Evolutionary conservation across 768 basidiomycete genomes (phyloP), one percentile per base, ranked within the genome.

Genomic region (Kwoniella pini): DNA sequence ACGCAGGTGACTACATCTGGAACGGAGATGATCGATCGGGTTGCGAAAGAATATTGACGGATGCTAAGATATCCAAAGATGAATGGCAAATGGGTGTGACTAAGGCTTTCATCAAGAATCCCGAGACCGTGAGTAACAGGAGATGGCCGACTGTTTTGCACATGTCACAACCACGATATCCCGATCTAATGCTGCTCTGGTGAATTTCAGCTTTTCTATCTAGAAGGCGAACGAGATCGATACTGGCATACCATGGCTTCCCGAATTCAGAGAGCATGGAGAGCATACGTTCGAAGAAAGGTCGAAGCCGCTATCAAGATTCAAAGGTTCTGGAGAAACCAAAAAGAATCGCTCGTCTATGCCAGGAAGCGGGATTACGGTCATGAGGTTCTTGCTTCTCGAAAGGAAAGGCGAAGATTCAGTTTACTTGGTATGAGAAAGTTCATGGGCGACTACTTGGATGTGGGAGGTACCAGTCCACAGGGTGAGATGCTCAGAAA

Each of bases 211-310:
- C 85, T 99, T 21, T 99, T 99, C 77, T 96, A 95, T 12, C 81
- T 99, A 57, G 96, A 99, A 81, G 94, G 91, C 6, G 98, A 98
- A 91, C 87, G 96, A 52, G 96, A 99, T 77, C 86, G 90, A 54
- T 99, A 98, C 79, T 99, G 96, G 96, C 96, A 99, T 79, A 98
- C 97, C 79, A 99, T 99, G 96, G 96, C 96, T 0, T 85, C 81
- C 24, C 88, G 96, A 44, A 99, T 99, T 52, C 96, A 99, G 78
- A 87, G 96, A 31, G 92, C 92, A 4, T 99, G 87, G 84, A 84
- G 95, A 60, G 95, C 96, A 76, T 96, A 96, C 78, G 85, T 94
- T 84, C 86, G 95, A 9, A 91, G 96, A 80, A 92, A 90, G 80
- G 85, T 93, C 69, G 96, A 97, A 74, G 95, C 91, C 71, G 96